Evolutionary conservation across 306 rosid genomes (phyloP), one percentile per base, ranked within the genome.

Genomic region (Lithocarpus polystachyus): DNA sequence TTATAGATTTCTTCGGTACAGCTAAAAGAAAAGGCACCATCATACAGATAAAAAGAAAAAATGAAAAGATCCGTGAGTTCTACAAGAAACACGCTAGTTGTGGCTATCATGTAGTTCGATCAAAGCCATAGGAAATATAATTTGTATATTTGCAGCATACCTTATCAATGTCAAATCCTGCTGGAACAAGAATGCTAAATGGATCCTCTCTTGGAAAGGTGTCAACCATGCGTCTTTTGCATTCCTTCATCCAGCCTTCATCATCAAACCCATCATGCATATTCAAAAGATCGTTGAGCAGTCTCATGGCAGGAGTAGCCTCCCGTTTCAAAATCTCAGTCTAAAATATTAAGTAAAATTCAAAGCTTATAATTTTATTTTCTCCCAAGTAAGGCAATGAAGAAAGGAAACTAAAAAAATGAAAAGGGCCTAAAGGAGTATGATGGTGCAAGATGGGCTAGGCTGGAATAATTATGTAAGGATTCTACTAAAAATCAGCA

Each of bases 201-300:
- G 99, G 99, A 87, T 95, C 98, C 82, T 95, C 99, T 35, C 89
- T 86, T 2, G 98, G 98, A 80, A 93, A 95, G 77, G 89, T 80
- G 68, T 89, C 91, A 57, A 70, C n/a, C 97, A 93, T 89, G 80
- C 60, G 37, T 80, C 87, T 93, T 84, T 84, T 90, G 82, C 99
- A 90, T 60, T 90, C 89, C 82, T 87, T 95, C 80, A 93, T 88
- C 99, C 97, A 93, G 76, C 56, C 91, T 52, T 88, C 86, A 75
- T 90, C 86, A 65, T 91, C 83, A 81, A 80, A 73, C 52, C 94
- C 96, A 82, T 93, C 97, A 71, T 93, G 89, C 94, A 93, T 76
- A 64, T 87, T 85, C 90, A 95, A 82, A 74, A 95, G 98, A 69
- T 95, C 97, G 51, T 95, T 91, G 77, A 93, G 97, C 85, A 95